Evolutionary conservation across 2,329 filamentous ascomycete species (phyloP).

Genomic region (Venturia aucupariae): DNA sequence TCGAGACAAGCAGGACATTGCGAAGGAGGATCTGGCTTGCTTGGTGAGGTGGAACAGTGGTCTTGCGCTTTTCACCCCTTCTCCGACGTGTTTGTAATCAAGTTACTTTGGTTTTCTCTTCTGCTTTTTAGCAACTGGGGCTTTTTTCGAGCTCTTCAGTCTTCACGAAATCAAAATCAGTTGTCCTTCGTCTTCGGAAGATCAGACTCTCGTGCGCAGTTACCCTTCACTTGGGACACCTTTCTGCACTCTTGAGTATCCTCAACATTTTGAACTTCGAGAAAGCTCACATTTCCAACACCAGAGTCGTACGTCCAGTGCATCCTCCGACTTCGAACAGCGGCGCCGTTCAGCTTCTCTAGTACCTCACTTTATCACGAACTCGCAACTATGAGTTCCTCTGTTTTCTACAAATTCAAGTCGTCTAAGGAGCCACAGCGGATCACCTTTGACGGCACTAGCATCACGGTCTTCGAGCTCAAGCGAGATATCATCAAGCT

Average conservation of each 20-base stretch:
- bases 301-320: neutral
- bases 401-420: slow-evolving; percentile 99
- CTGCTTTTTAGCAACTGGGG: slow-evolving; percentile 6
- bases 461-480: slow-evolving; percentile 95
- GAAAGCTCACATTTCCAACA: neutral
- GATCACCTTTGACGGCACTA: slow-evolving; percentile 94
- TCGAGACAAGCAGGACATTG: slow-evolving; percentile 1
- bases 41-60: neutral
- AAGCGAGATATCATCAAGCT: slow-evolving; percentile 97
- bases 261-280: slow-evolving; percentile 2
- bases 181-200: slow-evolving; percentile 5
- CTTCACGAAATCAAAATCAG: slow-evolving; percentile 7
- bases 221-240: slow-evolving; percentile 4
- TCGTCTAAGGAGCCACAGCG: slow-evolving; percentile 91
- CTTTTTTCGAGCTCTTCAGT: slow-evolving; percentile 7
- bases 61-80: slow-evolving; percentile 8
- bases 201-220: slow-evolving; percentile 2
- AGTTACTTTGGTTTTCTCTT: slow-evolving; percentile 7
- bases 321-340: neutral
- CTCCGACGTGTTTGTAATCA: slow-evolving; percentile 6
- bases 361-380: neutral
- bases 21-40: neutral
- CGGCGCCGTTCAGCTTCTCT: neutral
- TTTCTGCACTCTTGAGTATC: slow-evolving; percentile 7
- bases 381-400: slow-evolving; percentile 67